Conservation (phyloP, 2,329 filamentous ascomycete species). For the Talaromyces pinophilus region DNA sequence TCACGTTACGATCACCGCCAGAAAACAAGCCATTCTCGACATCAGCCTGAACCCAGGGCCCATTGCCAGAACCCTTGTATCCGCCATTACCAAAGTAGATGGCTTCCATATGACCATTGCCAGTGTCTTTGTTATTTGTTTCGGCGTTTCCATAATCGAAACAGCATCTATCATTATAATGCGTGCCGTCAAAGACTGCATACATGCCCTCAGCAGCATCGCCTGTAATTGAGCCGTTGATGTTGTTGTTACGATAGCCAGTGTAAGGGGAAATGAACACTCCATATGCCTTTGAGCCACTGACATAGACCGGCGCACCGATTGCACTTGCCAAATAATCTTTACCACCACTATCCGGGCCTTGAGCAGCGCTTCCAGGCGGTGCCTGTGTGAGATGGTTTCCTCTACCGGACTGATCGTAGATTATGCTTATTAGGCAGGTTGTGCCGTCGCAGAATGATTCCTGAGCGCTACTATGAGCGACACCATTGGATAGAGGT, state of each 20-base stretch:
- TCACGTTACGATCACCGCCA: constrained; percentile 49
- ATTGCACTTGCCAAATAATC: constrained; percentile 18
- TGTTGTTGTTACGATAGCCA: constrained; percentile 15
- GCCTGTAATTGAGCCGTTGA: constrained; percentile 8
- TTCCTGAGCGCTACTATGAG: constrained; percentile 10
- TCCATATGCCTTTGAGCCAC: constrained; percentile 19
- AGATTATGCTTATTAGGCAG: constrained; percentile 19
- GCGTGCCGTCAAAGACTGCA: constrained; percentile 19
- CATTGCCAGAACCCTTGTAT: constrained; percentile 54
- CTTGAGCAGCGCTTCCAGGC: constrained; percentile 14
- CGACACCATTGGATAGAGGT: constrained; percentile 7
- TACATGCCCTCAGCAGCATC: constrained; percentile 19
- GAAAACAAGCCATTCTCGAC: constrained; percentile 68
- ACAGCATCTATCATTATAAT: constrained; percentile 16
- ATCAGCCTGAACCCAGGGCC: constrained; percentile 70
- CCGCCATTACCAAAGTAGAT: constrained; percentile 21
- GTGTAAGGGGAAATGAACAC: constrained; percentile 18
- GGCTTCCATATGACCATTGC: constrained; percentile 21
- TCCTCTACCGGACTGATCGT: constrained; percentile 17
- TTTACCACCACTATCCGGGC: constrained; percentile 11
- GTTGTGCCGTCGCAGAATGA: constrained; percentile 13
- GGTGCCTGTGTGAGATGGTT: constrained; percentile 19
- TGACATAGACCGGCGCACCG: constrained; percentile 14
- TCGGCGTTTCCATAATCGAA: constrained; percentile 20
- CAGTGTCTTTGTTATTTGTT: constrained; percentile 1